Evolutionary conservation across 2,329 filamentous ascomycete genomes (phyloP), one percentile per base, ranked within the genome.

Genomic region (Lojkania enalia): DNA sequence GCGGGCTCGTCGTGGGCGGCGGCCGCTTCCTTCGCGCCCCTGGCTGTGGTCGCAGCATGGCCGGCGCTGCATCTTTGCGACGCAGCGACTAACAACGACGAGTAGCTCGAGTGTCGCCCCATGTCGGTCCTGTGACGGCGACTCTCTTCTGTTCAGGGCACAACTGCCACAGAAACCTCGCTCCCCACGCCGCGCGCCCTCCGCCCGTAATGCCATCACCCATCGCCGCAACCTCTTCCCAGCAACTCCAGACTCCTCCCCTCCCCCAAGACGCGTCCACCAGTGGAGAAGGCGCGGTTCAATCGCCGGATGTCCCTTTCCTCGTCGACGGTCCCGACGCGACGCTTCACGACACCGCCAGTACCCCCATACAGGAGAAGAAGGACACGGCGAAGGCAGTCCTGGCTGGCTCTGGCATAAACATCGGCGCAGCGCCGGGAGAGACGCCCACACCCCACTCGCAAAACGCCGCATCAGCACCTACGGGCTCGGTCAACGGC

Each of bases 351-450:
- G 65, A 66, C 23, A 63, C 60, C 55, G 74, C 78, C 66, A 64
- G 71, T 11, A 9, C 7, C 6, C 6, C 30, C 42, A 81, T 83
- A 44, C 72, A 74, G 42, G 79, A 82, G 64, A 78, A 77, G 42
- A 84, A 84, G 58, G 77, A 82, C 59, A 80, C 77, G 63, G 80
- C 80, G 36, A 82, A 80, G 65, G 78, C 80, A 29, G 72, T 81
- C 40, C 72, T 83, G 60, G 78, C 76, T 29, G 77, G 78, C 18
- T 78, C 79, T n/a, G 72, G 72, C 32, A 60, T 73, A 31, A 62
- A 63, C 49, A 39, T 69, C 32, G 66, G 70, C 19, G 55, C 60
- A 4, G 59, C 56, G 38, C 47, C 63, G 33, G 58, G 63, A 35
- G 57, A 61, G 35, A 61, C 64, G 18, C 58, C 62, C 3, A 60